These are phyloP conservation scores for Phoenix roebelenii DNA, from an alignment of 176 grass and related monocot species.

Conservation along the genomic window DNA sequence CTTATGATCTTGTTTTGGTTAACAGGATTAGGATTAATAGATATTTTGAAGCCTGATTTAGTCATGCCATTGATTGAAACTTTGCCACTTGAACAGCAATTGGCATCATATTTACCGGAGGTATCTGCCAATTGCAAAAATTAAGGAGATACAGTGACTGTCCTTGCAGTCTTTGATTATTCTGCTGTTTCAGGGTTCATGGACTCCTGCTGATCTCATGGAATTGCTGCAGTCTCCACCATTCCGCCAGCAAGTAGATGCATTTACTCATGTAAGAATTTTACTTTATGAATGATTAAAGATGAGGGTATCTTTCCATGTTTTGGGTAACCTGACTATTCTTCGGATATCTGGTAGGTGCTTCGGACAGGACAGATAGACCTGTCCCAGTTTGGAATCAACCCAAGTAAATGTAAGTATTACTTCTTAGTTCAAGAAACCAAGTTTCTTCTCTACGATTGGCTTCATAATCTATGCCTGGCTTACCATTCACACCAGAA, in stretches of 20 bases:
- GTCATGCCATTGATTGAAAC: slow-evolving; percentile 65
- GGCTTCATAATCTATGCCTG: too few relatives aligned
- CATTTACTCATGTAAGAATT: slow-evolving; percentile 72
- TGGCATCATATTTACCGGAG: slow-evolving; percentile 41
- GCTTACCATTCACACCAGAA: too few relatives aligned
- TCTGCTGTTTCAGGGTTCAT: slow-evolving; percentile 59
- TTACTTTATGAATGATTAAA: slow-evolving; percentile 9
- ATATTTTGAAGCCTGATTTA: slow-evolving; percentile 88
- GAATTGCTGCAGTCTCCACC: slow-evolving; percentile 87
- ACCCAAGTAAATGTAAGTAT: slow-evolving; percentile 81
- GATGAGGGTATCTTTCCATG: background rate
- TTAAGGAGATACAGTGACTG: slow-evolving; percentile 29
- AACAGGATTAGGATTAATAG: slow-evolving; percentile 69
- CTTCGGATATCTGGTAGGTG: slow-evolving; percentile 46
- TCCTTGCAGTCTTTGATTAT: slow-evolving; percentile 10
- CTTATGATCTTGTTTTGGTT: slow-evolving; percentile 9
- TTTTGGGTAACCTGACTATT: slow-evolving; percentile 9
- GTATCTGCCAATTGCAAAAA: slow-evolving; percentile 27
- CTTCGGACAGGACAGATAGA: slow-evolving; percentile 88
- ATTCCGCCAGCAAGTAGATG: slow-evolving; percentile 88
- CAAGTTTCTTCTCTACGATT: too few relatives aligned
- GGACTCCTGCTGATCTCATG: slow-evolving; percentile 64
- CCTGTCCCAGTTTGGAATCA: slow-evolving; percentile 80
- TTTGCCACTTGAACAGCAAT: slow-evolving; percentile 56
- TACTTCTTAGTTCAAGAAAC: background rate